Evolutionary conservation across 108 stramenopile genomes (phyloP).

Genomic region (Skeletonema marinoi): DNA sequence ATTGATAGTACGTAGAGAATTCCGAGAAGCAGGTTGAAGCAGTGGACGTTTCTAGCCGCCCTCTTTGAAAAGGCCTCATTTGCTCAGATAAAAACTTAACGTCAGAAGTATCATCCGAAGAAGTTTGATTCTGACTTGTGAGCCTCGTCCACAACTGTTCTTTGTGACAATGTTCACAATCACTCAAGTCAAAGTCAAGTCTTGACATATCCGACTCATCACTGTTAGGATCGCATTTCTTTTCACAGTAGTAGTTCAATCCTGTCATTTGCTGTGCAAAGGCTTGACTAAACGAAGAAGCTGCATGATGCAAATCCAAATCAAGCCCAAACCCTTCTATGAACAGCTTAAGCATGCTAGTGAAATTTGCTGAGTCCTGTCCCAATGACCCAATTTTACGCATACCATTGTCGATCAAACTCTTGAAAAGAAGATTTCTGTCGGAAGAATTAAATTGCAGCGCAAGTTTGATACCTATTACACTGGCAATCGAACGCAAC

Average conservation of each 20-base stretch:
- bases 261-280: conserved; percentile 25
- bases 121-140: background rate
- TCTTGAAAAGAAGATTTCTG: conserved; percentile 32
- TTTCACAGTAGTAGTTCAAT: conserved; percentile 8
- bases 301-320: conserved; percentile 22
- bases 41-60: conserved; percentile 58
- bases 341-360: conserved; percentile 25
- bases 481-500: conserved; percentile 47
- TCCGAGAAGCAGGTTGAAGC: conserved; percentile 57
- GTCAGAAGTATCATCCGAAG: conserved; percentile 2
- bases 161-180: conserved; percentile 64
- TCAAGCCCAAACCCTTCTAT: conserved; percentile 29
- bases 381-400: conserved; percentile 52
- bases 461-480: conserved; percentile 41
- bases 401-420: conserved; percentile 43
- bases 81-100: conserved; percentile 47
- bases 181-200: conserved; percentile 56
- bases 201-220: conserved; percentile 9
- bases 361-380: conserved; percentile 29
- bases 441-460: conserved; percentile 26
- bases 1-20: conserved; percentile 57
- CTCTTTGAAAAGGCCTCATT: conserved; percentile 55
- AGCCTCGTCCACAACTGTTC: conserved; percentile 15
- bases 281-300: conserved; percentile 16
- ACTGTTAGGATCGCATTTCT: conserved; percentile 19